Percentiles rank a stretch among this genome's conserved stretches.
phyloP scores from a whole-genome alignment of 768 basidiomycete species.

The Russula virescens region DNA sequence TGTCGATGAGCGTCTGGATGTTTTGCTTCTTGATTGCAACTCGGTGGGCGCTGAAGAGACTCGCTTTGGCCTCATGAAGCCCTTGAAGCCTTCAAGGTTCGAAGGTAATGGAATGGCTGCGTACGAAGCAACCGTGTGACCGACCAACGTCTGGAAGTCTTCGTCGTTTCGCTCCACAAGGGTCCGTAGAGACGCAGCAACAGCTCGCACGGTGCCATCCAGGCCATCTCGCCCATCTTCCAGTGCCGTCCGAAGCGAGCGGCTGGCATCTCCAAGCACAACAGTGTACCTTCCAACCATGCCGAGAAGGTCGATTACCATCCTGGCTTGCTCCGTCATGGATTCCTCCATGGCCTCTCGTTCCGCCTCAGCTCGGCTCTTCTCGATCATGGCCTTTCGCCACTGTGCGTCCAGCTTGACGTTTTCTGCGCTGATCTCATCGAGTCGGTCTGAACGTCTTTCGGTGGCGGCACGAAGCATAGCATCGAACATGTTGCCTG shows the following conservation, averaged over 20 bases:
- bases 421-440: constrained; percentile 62
- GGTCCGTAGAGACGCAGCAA: constrained; percentile 46
- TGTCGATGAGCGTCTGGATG: constrained; percentile 42
- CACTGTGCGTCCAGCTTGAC: constrained; percentile 64
- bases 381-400: constrained; percentile 67
- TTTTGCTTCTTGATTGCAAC: constrained; percentile 34
- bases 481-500: constrained; percentile 77
- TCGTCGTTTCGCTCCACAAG: constrained; percentile 66
- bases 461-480: constrained; percentile 80
- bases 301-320: constrained; percentile 67
- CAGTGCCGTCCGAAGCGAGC: constrained; percentile 38
- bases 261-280: constrained; percentile 54
- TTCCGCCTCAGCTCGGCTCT: constrained; percentile 57
- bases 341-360: constrained; percentile 57
- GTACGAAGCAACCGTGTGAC: constrained; percentile 61
- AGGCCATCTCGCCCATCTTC: constrained; percentile 36
- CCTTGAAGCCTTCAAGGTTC: constrained; percentile 44
- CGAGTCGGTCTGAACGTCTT: constrained; percentile 70
- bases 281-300: constrained; percentile 77
- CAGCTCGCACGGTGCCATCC: constrained; percentile 38
- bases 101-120: constrained; percentile 33
- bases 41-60: constrained; percentile 45
- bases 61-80: constrained; percentile 42
- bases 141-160: constrained; percentile 59
- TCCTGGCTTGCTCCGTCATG: constrained; percentile 56